phyloP scores from a whole-genome alignment of 768 basidiomycete genomes.

The Mycena kentingensis region DNA sequence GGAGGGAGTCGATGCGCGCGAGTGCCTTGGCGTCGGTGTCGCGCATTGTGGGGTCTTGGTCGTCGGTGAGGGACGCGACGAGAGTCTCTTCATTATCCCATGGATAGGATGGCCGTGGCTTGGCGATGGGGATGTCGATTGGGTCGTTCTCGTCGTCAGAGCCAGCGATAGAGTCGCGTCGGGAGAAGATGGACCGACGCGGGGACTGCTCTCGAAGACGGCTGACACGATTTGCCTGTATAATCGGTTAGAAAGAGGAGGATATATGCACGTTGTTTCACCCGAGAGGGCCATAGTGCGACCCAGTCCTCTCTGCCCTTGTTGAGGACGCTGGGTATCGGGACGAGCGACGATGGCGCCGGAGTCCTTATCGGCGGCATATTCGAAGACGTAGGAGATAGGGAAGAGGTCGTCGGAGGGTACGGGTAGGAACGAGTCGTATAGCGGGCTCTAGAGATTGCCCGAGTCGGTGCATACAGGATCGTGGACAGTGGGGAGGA shows the following conservation, averaged over 20 bases:
- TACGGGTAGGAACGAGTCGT: constrained; percentile 89
- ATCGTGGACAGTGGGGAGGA: constrained; percentile 96
- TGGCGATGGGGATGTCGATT: too few relatives aligned
- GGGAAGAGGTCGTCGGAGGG: constrained; percentile 72
- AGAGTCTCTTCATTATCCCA: background rate
- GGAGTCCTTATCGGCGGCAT: constrained; percentile 58
- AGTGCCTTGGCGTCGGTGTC: background rate
- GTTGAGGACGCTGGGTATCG: constrained; percentile 74
- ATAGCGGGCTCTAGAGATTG: constrained; percentile 80
- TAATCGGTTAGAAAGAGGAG: too few relatives aligned
- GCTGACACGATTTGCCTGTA: too few relatives aligned
- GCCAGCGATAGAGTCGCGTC: too few relatives aligned
- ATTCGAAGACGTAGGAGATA: constrained; percentile 45
- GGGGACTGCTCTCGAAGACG: too few relatives aligned
- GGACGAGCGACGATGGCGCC: constrained; percentile 75
- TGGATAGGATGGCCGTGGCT: background rate
- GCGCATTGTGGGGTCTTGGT: background rate
- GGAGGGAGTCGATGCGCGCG: background rate
- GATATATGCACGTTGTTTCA: too few relatives aligned
- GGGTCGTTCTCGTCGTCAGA: too few relatives aligned
- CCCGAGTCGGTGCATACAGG: constrained; percentile 87
- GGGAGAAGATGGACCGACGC: too few relatives aligned
- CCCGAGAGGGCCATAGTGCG: too few relatives aligned
- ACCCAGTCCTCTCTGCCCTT: constrained; percentile 67
- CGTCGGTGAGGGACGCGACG: background rate